A percentile compares a stretch with the other conserved stretches of the same genome.
Evolutionary conservation across 805 yeast genomes (phyloP).

Genomic region (Pichia thaimueangensis): DNA sequence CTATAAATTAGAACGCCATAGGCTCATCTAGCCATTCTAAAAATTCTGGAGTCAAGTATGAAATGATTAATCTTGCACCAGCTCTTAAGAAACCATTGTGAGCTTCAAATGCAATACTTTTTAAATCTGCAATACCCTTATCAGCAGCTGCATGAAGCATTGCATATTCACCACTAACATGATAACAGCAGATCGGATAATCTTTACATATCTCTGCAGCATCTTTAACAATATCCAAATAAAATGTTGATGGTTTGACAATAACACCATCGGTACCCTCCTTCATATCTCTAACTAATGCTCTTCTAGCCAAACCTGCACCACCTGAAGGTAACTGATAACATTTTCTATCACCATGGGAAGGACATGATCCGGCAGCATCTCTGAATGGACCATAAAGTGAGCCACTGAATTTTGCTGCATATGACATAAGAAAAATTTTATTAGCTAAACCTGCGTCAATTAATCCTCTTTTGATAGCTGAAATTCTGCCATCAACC

Average conservation of each 20-base stretch:
- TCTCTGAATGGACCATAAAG: constrained; percentile 97
- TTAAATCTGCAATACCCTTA: constrained; percentile 84
- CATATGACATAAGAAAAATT: constrained; percentile 84
- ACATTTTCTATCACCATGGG: constrained; percentile 83
- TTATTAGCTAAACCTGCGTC: constrained; percentile 79
- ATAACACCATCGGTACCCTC: constrained; percentile 97
- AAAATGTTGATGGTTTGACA: constrained; percentile 94
- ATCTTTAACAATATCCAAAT: constrained; percentile 83
- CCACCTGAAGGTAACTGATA: constrained; percentile 94
- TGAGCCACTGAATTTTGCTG: constrained; percentile 89
- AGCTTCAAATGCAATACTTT: constrained; percentile 72
- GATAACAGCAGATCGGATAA: constrained; percentile 90
- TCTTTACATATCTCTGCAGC: constrained; percentile 78
- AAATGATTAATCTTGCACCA: constrained; percentile 86
- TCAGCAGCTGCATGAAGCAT: constrained; percentile 99
- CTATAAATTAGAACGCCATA: constrained; percentile 15
- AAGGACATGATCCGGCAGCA: constrained; percentile 90
- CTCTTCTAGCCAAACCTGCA: constrained; percentile 89
- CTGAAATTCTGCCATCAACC: constrained; percentile 92
- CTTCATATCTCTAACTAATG: constrained; percentile 71
- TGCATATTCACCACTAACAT: constrained; percentile 95
- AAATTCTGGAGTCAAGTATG: constrained; percentile 93
- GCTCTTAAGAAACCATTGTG: constrained; percentile 92
- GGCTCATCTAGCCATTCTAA: constrained; percentile 75
- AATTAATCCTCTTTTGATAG: constrained; percentile 79